These are phyloP conservation scores for Asterophora parasitica DNA, from an alignment of 768 basidiomycete species.

Conservation along the genomic window DNA sequence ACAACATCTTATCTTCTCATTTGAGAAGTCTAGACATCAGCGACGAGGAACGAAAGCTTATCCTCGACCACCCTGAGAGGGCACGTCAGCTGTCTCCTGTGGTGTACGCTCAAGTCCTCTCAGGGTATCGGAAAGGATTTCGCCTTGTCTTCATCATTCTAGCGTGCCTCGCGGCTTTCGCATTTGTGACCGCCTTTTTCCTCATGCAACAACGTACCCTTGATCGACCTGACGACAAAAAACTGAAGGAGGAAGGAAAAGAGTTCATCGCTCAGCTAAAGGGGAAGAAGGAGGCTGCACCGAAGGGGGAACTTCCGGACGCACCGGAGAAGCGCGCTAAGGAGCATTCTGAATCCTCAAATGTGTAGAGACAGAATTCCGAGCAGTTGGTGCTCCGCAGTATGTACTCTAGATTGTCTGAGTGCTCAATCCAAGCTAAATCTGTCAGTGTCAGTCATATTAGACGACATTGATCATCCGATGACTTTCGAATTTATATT, in stretches of 20 bases:
- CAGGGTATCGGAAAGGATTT: slow-evolving; percentile 17
- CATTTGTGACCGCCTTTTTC: slow-evolving; percentile 15
- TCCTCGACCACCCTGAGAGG: slow-evolving; percentile 15
- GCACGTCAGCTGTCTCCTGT: slow-evolving; percentile 11
- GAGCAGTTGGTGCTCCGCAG: too few species aligned
- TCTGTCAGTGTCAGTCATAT: too few species aligned
- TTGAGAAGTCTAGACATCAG: slow-evolving; percentile 10
- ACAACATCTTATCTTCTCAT: slow-evolving; percentile 11
- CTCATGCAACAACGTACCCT: slow-evolving; percentile 17
- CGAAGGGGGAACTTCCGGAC: neutral
- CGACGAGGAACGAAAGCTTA: slow-evolving; percentile 7
- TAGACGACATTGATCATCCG: too few species aligned
- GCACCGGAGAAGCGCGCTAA: neutral
- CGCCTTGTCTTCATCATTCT: slow-evolving; percentile 19
- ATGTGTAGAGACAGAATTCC: neutral
- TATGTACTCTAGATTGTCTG: too few species aligned
- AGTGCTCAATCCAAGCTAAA: too few species aligned
- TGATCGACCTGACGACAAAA: slow-evolving; percentile 18
- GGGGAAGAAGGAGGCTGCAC: slow-evolving; percentile 5
- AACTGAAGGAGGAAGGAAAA: slow-evolving; percentile 15
- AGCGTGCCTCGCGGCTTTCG: slow-evolving; percentile 15
- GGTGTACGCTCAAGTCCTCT: slow-evolving; percentile 7
- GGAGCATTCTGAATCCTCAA: neutral
- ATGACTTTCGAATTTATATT: too few species aligned
- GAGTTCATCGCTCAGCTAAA: slow-evolving; percentile 11